Conservation (phyloP, 345 rosid species). For the sweet orange (Citrus sinensis) region DNA sequence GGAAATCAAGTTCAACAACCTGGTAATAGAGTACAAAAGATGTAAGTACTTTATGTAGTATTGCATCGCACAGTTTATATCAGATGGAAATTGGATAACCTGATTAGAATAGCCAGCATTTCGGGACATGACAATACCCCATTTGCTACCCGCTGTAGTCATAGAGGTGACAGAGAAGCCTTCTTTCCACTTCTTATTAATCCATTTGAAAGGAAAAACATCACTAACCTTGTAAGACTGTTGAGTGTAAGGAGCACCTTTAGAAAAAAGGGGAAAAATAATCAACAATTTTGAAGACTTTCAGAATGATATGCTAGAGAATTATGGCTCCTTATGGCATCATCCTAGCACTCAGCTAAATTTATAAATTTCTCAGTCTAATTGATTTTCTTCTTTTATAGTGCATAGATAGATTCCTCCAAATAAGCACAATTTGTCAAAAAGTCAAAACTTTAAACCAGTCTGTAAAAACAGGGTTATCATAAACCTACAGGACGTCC, state of each 20-base stretch:
- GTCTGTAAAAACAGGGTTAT: background rate
- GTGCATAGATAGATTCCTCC: background rate
- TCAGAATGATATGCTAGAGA: background rate
- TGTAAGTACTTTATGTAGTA: background rate
- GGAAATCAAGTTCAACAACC: slow-evolving; percentile 60
- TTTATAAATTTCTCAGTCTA: background rate
- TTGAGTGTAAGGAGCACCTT: slow-evolving; percentile 43
- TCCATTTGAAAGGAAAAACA: slow-evolving; percentile 54
- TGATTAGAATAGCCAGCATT: slow-evolving; percentile 46
- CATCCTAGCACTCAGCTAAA: background rate
- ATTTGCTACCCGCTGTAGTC: slow-evolving; percentile 52
- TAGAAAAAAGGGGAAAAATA: background rate
- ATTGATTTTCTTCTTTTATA: background rate
- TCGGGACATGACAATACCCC: slow-evolving; percentile 54
- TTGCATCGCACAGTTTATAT: background rate
- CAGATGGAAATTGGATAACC: slow-evolving; percentile 18
- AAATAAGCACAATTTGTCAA: background rate
- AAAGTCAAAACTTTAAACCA: background rate
- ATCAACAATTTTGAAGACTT: background rate
- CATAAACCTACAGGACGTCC: background rate
- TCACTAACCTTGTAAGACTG: slow-evolving; percentile 57
- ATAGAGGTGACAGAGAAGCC: slow-evolving; percentile 53
- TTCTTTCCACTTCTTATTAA: slow-evolving; percentile 59
- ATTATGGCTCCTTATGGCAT: background rate
- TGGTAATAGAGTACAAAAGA: slow-evolving; percentile 17